Evolutionary conservation across 129 eudicot species (phyloP), one percentile per base, ranked within the genome.

Genomic region (Cynara cardunculus): DNA sequence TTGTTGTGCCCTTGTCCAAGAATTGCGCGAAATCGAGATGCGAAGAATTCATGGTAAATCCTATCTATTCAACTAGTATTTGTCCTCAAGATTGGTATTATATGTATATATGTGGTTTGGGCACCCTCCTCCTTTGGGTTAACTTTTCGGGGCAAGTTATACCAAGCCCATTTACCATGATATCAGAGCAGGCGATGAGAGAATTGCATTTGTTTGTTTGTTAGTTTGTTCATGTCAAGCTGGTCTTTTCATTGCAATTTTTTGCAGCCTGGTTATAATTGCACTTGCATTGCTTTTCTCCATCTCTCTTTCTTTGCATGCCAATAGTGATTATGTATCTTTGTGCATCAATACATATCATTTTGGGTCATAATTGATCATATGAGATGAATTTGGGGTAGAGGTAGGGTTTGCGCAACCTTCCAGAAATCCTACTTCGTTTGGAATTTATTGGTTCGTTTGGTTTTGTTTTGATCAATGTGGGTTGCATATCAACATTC

Each of bases 1-100:
- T 41, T 92, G 94, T 69, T 92, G 97, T 78, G 94, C 94, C 61
- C 94, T 92, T 75, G 97, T 92, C 81, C 97, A 92, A 92, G 97
- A 92, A 87, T 72, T 82, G 78, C 88, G 92, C n/a, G 94, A 92
- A 88, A 83, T 92, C 27, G 91, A 92, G 88, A 78, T 77, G 35
- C 92, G 88, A 73, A 82, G 83, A 49, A 71, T 62, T 74, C 75
- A 89, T 80, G 94, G 94, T 91, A 85, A 9, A 75, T 66, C 66
- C 30, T 56, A 56, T 56, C 24, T 56, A n/a, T n/a, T 56, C 24
- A 56, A 56, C 7, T n/a, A 56, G 10, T 56, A 18, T 56, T 56
- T 56, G 65, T 56, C 65, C 65, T 56, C 65, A 56, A 56, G 24
- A 56, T 56, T 56, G 22, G 2, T 56, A 56, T n/a, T 37, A 9